phyloP scores from a whole-genome alignment of 495 filamentous ascomycete species.

The Penicillium salamii region DNA sequence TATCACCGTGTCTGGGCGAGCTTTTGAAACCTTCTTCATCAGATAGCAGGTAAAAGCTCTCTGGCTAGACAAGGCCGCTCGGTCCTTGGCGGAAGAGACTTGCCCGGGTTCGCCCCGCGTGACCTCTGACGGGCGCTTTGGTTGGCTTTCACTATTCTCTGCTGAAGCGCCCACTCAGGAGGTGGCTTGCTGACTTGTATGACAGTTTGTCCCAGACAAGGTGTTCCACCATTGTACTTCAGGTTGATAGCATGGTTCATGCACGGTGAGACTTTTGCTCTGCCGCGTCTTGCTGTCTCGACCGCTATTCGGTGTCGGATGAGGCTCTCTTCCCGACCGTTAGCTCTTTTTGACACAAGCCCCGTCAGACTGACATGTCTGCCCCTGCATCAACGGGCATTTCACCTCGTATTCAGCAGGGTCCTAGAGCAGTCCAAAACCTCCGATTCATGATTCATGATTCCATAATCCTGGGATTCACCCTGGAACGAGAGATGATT shows the following conservation, averaged over 20 bases:
- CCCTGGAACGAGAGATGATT: neutral
- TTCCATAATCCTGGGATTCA: too few relatives aligned
- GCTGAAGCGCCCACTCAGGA: constrained; percentile 8
- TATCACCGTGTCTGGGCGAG: neutral
- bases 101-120: constrained; percentile 1
- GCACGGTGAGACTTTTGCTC: constrained; percentile 1
- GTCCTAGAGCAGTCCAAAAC: neutral
- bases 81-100: constrained; percentile 3
- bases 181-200: constrained; percentile 18
- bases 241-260: constrained; percentile 4
- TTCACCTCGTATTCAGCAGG: neutral
- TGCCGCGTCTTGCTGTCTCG: neutral
- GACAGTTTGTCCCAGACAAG: constrained; percentile 1
- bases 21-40: neutral
- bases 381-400: constrained; percentile 1
- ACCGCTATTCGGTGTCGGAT: neutral
- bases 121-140: neutral
- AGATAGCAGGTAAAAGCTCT: neutral
- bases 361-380: neutral
- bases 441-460: neutral
- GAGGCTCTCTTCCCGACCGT: constrained; percentile 4
- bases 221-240: neutral
- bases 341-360: neutral
- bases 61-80: neutral
- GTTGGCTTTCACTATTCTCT: neutral